These are phyloP conservation scores for Rosa persica DNA, from an alignment of 306 rosid species.

Conservation along the genomic window DNA sequence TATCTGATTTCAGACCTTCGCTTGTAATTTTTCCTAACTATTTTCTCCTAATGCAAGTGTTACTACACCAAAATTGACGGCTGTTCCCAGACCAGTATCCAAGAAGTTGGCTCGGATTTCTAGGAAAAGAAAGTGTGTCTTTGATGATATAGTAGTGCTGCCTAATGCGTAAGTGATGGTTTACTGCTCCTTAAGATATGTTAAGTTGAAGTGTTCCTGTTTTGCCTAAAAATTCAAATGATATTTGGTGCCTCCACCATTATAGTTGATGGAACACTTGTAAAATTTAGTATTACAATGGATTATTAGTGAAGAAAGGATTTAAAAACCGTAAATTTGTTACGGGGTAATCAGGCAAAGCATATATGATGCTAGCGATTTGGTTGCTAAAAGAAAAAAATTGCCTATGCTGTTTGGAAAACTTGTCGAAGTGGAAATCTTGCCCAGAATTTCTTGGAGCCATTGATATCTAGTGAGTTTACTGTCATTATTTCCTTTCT, in stretches of 20 bases:
- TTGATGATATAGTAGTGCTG: conserved; percentile 50
- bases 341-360: conserved; percentile 60
- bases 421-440: conserved; percentile 35
- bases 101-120: conserved; percentile 40
- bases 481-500: conserved; percentile 10
- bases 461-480: conserved; percentile 66
- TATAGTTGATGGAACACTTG: neutral
- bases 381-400: conserved; percentile 48
- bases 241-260: neutral
- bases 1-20: neutral
- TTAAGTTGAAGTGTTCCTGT: neutral
- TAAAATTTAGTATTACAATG: neutral
- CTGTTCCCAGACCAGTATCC: conserved; percentile 54
- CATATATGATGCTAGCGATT: conserved; percentile 48
- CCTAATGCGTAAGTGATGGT: conserved; percentile 53
- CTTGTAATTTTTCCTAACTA: neutral
- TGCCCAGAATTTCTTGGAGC: conserved; percentile 46
- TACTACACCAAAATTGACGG: conserved; percentile 37
- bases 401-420: conserved; percentile 38
- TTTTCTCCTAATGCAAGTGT: conserved; percentile 43
- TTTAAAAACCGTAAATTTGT: neutral
- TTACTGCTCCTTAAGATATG: neutral
- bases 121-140: conserved; percentile 56
- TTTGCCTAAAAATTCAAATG: neutral
- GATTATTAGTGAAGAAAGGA: neutral